A percentile compares a stretch with the other conserved stretches of the same genome.
Conservation (phyloP, 2,329 filamentous ascomycete species). For the Balansia obtecta region DNA sequence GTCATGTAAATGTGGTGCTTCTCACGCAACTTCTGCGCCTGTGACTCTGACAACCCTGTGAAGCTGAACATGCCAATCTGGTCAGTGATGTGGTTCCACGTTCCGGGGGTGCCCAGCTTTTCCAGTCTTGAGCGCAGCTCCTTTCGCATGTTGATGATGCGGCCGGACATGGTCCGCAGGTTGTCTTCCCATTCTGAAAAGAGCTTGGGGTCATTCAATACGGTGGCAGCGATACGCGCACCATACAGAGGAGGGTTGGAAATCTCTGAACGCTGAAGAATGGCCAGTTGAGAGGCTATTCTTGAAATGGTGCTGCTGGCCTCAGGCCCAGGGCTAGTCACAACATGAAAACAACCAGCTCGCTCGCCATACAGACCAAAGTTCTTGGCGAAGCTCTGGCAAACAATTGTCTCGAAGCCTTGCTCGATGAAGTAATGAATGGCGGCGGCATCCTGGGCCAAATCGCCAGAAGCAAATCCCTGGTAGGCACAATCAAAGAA, state of each 20-base stretch:
- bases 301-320: slow-evolving; percentile 48
- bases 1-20: slow-evolving; percentile 80
- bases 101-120: slow-evolving; percentile 71
- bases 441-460: slow-evolving; percentile 77
- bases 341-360: slow-evolving; percentile 90
- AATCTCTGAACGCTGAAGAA: slow-evolving; percentile 94
- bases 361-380: slow-evolving; percentile 96
- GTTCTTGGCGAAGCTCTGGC: slow-evolving; percentile 95
- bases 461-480: slow-evolving; percentile 87
- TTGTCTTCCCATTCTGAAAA: slow-evolving; percentile 91
- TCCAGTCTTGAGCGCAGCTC: slow-evolving; percentile 70
- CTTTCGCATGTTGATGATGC: slow-evolving; percentile 85
- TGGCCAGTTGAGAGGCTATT: slow-evolving; percentile 78
- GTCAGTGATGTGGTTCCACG: slow-evolving; percentile 94
- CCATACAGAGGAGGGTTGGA: slow-evolving; percentile 94
- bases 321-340: slow-evolving; percentile 60
- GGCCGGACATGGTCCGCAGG: slow-evolving; percentile 83
- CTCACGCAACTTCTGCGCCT: slow-evolving; percentile 57
- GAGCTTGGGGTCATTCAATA: slow-evolving; percentile 71
- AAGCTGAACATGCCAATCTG: slow-evolving; percentile 99
- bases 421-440: slow-evolving; percentile 88
- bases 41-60: slow-evolving; percentile 62
- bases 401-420: slow-evolving; percentile 78
- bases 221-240: slow-evolving; percentile 70
- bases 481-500: slow-evolving; percentile 99